These are phyloP conservation scores for Aspergillus tamarii DNA, from an alignment of 2,329 filamentous ascomycete species.

Conservation along the genomic window DNA sequence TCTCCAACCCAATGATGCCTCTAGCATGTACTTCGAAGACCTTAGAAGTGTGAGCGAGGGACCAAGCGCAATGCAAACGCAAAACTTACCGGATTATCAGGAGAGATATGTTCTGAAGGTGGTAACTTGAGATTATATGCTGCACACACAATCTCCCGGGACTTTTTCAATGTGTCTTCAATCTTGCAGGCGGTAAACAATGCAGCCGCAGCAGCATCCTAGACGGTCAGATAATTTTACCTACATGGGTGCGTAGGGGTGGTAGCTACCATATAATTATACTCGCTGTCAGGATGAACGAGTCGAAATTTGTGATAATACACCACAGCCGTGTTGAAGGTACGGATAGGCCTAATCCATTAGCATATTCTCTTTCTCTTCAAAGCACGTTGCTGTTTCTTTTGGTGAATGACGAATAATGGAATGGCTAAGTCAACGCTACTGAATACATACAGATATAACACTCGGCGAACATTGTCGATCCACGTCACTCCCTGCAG, in stretches of 20 bases:
- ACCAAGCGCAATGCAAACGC: background rate
- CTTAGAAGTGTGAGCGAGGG: conserved; percentile 46
- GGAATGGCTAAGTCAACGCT: background rate
- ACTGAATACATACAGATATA: conserved; percentile 68
- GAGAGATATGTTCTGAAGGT: conserved; percentile 68
- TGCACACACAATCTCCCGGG: conserved; percentile 86
- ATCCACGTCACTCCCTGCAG: conserved; percentile 89
- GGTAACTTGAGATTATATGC: conserved; percentile 81
- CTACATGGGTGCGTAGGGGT: background rate
- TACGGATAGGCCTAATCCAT: conserved; percentile 73
- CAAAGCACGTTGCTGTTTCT: conserved; percentile 5
- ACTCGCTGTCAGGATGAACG: conserved; percentile 80
- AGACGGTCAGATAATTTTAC: conserved; percentile 17
- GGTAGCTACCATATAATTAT: conserved; percentile 65
- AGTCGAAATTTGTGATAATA: conserved; percentile 95
- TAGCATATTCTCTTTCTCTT: background rate
- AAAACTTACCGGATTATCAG: conserved; percentile 75
- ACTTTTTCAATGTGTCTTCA: conserved; percentile 97
- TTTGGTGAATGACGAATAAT: background rate
- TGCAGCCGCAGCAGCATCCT: conserved; percentile 85
- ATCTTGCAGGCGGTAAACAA: conserved; percentile 95
- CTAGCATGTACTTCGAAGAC: conserved; percentile 79
- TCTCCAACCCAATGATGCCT: conserved; percentile 84
- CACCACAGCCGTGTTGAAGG: conserved; percentile 85
- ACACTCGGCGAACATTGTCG: conserved; percentile 75